phyloP scores from a whole-genome alignment of 179 eudicot genomes.

The Beta macrorhiza region DNA sequence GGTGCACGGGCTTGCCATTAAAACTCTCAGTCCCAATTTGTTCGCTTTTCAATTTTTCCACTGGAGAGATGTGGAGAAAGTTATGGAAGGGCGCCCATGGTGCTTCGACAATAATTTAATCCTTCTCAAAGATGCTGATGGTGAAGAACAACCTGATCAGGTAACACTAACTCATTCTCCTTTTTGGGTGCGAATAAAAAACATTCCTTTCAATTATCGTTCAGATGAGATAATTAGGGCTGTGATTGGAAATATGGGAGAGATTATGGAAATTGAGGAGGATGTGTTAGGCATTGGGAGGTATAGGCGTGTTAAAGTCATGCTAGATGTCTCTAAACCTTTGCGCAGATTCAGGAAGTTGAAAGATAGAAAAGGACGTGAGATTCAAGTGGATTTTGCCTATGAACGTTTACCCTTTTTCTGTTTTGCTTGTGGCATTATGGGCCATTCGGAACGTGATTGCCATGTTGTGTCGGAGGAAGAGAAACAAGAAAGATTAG shows the following conservation, averaged over 20 bases:
- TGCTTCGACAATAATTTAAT: background rate
- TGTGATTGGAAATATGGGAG: background rate
- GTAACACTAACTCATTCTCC: background rate
- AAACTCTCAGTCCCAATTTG: too few species aligned
- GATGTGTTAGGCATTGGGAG: background rate
- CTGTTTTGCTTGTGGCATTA: background rate
- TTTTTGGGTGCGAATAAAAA: background rate
- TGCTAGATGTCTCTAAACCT: background rate
- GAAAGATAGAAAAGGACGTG: background rate
- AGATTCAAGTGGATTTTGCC: background rate
- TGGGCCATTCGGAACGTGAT: background rate
- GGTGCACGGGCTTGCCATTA: too few species aligned
- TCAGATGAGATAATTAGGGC: background rate
- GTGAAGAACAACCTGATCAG: background rate
- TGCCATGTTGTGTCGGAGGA: background rate
- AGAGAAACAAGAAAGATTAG: background rate
- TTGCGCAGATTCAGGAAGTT: too few species aligned
- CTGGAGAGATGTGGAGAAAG: too few species aligned
- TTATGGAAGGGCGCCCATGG: too few species aligned
- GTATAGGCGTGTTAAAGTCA: background rate
- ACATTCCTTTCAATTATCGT: background rate
- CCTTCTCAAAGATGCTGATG: background rate
- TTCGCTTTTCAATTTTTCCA: too few species aligned
- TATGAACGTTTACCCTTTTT: background rate
- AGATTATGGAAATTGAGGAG: background rate